Base-by-base conservation (phyloP, 1,139 yeast genomes). In the Kodamaea suecica region DNA sequence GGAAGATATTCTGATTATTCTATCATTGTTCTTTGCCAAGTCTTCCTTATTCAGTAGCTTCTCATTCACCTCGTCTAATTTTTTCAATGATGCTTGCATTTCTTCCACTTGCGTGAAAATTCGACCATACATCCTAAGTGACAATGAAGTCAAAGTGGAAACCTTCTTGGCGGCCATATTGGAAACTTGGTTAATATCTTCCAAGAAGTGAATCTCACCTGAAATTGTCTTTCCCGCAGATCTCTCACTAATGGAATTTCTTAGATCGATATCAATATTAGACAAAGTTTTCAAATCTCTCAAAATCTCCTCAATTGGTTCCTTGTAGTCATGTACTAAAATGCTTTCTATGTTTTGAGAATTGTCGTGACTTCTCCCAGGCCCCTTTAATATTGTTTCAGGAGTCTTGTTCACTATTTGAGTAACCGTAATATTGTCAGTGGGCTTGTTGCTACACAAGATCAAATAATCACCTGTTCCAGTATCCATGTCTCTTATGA, bases 391-490 rank as follows among this genome's bases (percentile, higher is more conserved):
- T n/a, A n/a, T n/a, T n/a, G n/a, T n/a, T n/a, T n/a, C n/a, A n/a
- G n/a, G n/a, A n/a, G n/a, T n/a, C n/a, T n/a, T n/a, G n/a, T n/a
- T n/a, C n/a, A n/a, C n/a, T n/a, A 20, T 17, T n/a, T n/a, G 23
- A 10, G 23, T 28, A 6, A 28, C 23, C 10, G 8, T 28, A 14
- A 20, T 17, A 9, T 17, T 13, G 11, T 16, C 30, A 12, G 13
- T 25, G 12, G 6, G 14, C 8, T 27, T 21, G 7, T 28, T 27
- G 14, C 23, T 19, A 27, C 33, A 32, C 6, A 36, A 29, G 2
- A 62, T 34, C 11, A 57, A 34, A 34, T 53, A 59, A 13, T 51
- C 54, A 0, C 66, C 66, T 2, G 59, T 48, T 14, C 49, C 53
- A 1, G 55, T 48, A 3, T 53, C 38, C 14, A 46, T 47, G 36